phyloP scores from a whole-genome alignment of 129 eudicot species.

The Tagetes patula region DNA sequence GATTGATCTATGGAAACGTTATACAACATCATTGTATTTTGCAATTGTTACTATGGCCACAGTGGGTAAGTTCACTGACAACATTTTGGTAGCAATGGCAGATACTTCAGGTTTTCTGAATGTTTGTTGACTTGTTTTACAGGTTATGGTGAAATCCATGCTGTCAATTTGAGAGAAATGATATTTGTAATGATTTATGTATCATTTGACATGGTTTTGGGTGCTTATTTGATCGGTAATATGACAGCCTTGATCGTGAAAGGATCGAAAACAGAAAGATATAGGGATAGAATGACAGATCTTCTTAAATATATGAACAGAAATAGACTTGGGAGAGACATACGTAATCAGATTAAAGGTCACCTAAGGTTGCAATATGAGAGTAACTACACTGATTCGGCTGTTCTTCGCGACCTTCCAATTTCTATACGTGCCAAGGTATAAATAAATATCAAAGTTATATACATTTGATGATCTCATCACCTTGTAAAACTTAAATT shows the following conservation, averaged over 20 bases:
- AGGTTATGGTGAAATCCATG: slow-evolving; percentile 98
- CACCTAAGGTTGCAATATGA: slow-evolving; percentile 86
- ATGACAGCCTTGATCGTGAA: slow-evolving; percentile 95
- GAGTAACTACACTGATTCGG: slow-evolving; percentile 82
- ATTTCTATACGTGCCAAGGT: slow-evolving; percentile 95
- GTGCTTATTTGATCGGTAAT: slow-evolving; percentile 98
- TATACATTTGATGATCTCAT: not conserved
- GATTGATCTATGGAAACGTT: slow-evolving; percentile 79
- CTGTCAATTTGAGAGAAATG: slow-evolving; percentile 94
- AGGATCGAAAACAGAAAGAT: slow-evolving; percentile 93
- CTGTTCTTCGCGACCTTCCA: slow-evolving; percentile 84
- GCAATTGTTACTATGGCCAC: slow-evolving; percentile 97
- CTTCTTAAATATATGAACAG: slow-evolving; percentile 87
- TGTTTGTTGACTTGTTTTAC: slow-evolving; percentile 25
- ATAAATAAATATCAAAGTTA: not conserved
- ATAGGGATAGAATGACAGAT: slow-evolving; percentile 92
- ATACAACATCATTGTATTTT: slow-evolving; percentile 76
- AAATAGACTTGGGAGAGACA: slow-evolving; percentile 76
- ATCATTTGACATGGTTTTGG: slow-evolving; percentile 90
- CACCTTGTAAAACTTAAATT: not conserved
- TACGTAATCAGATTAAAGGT: slow-evolving; percentile 83
- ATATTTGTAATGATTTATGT: slow-evolving; percentile 85
- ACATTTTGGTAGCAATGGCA: slow-evolving; percentile 10
- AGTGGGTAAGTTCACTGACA: slow-evolving; percentile 61
- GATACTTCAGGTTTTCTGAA: slow-evolving; percentile 12